Conservation (phyloP, 108 stramenopile species). For the Pseudonitzschia multiseries region DNA sequence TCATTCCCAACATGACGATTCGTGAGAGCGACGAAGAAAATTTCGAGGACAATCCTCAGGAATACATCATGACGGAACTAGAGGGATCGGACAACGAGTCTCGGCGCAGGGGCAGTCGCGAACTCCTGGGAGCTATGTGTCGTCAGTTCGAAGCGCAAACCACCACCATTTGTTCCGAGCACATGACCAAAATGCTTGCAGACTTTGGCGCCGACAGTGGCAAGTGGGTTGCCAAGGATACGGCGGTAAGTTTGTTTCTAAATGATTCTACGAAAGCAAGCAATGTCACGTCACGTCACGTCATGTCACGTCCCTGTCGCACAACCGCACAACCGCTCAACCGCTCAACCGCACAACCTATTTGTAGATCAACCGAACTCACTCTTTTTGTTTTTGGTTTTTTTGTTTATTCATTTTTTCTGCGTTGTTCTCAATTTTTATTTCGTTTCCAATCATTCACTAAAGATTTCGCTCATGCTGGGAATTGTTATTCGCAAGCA, state of each 20-base stretch:
- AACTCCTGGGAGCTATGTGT: constrained; percentile 92
- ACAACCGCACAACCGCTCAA: too few species aligned
- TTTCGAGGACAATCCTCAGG: constrained; percentile 96
- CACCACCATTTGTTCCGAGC: constrained; percentile 82
- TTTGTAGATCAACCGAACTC: neutral
- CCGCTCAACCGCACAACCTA: too few species aligned
- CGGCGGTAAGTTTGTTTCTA: constrained; percentile 62
- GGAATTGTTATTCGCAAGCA: constrained; percentile 87
- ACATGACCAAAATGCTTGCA: constrained; percentile 78
- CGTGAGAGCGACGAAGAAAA: constrained; percentile 89
- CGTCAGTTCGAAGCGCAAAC: constrained; percentile 86
- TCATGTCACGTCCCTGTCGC: too few species aligned
- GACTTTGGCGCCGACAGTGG: constrained; percentile 58
- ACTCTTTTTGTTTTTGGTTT: neutral
- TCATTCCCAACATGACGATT: constrained; percentile 93
- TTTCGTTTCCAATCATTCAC: constrained; percentile 18
- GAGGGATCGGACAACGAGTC: constrained; percentile 95
- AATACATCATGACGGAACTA: constrained; percentile 96
- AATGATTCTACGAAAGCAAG: too few species aligned
- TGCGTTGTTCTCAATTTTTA: constrained; percentile 1
- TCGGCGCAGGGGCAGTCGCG: constrained; percentile 88
- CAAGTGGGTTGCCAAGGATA: constrained; percentile 93
- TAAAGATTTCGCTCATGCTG: constrained; percentile 91
- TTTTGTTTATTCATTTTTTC: neutral
- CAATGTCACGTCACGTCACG: too few species aligned